phyloP scores from a whole-genome alignment of 2,329 filamentous ascomycete genomes.

The Gnomoniopsis sp. region DNA sequence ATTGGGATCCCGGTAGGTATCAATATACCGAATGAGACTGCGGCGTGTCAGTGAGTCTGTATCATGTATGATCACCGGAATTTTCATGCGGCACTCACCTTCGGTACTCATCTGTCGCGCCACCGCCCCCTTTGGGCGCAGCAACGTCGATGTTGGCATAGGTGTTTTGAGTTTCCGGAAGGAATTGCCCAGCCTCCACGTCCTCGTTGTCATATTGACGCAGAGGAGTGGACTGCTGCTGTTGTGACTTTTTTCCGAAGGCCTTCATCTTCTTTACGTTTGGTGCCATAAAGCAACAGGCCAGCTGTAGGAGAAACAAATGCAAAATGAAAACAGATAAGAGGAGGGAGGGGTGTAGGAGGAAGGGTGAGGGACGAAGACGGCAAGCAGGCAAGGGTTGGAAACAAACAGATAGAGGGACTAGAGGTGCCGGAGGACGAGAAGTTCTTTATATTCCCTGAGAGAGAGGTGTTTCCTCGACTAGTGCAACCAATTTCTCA shows the following conservation, averaged over 20 bases:
- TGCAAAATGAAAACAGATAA: conserved; percentile 14
- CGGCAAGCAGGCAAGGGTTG: conserved; percentile 13
- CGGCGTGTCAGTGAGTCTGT: not conserved
- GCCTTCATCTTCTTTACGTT: conserved; percentile 29
- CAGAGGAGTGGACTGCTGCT: conserved; percentile 21
- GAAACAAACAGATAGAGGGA: not conserved
- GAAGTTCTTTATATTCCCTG: conserved; percentile 15
- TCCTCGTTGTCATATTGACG: conserved; percentile 25
- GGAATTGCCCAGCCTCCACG: conserved; percentile 29
- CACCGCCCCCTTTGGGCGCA: conserved; percentile 23
- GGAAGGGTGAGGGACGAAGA: conserved; percentile 19
- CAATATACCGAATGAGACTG: conserved; percentile 30
- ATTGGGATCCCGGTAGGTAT: conserved; percentile 34
- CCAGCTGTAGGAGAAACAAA: conserved; percentile 25
- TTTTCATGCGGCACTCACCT: conserved; percentile 23
- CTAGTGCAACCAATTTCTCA: conserved; percentile 11
- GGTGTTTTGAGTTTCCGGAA: conserved; percentile 26
- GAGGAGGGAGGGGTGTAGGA: conserved; percentile 10
- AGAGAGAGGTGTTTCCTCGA: conserved; percentile 9
- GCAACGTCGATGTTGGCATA: conserved; percentile 17
- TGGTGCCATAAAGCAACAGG: conserved; percentile 30
- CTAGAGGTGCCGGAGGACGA: not conserved
- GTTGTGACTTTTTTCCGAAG: conserved; percentile 24
- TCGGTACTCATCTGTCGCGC: conserved; percentile 31
- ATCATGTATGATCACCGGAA: not conserved